Base-by-base conservation (phyloP, 441 rosid genomes). In the Populus hybrid region DNA sequence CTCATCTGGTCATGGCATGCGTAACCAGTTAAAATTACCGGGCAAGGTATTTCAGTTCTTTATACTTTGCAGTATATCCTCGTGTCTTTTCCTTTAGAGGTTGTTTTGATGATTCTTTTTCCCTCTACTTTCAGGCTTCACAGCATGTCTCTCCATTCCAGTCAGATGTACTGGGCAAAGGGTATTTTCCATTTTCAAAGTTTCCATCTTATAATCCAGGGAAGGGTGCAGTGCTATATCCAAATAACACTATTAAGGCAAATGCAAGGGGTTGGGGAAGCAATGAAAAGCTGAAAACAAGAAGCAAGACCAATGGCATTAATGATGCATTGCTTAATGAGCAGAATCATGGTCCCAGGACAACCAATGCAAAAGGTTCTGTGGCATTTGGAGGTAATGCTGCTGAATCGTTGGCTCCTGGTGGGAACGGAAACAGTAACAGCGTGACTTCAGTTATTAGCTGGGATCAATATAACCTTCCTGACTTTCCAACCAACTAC, bases 391-490 rank as follows among this genome's bases (percentile, higher is more conserved):
- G 86, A 75, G 86, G 77, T 82, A 68, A 80, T 77, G 86, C 82
- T 69, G 75, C 82, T 4, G 84, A 81, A 70, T 70, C 80, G 3
- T 71, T 83, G 78, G 82, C 53, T 68, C 68, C 66, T 59, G 77
- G 83, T 71, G 90, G 89, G 77, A 93, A 88, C 61, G 80, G 80
- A 71, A 77, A 73, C 76, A 88, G 89, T 78, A 78, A 84, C 2
- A 87, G 86, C 73, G 90, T 89, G 63, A 78, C 86, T 69, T 84
- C 92, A 71, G 79, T 84, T 74, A 84, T 88, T 31, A 73, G 82
- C 78, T 85, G 84, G 76, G 90, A 86, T 83, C 91, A 86, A 73
- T 92, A 89, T 81, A 92, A 92, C 81, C 86, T 81, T 82, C 90
- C 87, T 74, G 88, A 86, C 85, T 88, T 92, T 78, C 76, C 80